Percentiles rank a stretch among this genome's conserved stretches.
Conservation (phyloP, 2,329 filamentous ascomycete species). For the Aspergillus spinulosporus region DNA sequence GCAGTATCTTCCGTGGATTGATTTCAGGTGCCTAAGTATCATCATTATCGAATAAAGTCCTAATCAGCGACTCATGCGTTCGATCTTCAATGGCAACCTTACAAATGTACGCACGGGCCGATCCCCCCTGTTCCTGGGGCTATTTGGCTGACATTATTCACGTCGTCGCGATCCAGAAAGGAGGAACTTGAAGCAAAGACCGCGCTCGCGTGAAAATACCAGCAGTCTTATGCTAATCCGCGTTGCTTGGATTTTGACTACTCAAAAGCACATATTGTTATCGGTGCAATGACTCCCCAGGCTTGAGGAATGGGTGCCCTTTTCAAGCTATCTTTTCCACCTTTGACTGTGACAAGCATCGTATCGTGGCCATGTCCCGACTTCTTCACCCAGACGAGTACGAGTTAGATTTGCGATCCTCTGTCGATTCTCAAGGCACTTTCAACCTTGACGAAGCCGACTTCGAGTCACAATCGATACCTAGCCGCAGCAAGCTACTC, state of each 20-base stretch:
- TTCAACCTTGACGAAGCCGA: slow-evolving; percentile 46
- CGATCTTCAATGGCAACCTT: not conserved
- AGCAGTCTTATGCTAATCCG: too few species aligned
- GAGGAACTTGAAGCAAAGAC: not conserved
- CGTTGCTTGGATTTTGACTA: not conserved
- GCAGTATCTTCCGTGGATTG: too few species aligned
- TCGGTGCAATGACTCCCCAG: not conserved
- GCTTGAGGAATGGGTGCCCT: slow-evolving; percentile 20
- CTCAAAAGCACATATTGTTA: too few species aligned
- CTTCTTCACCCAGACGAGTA: slow-evolving; percentile 45
- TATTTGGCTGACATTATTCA: slow-evolving; percentile 1
- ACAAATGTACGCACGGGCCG: not conserved
- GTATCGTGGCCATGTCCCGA: slow-evolving; percentile 35
- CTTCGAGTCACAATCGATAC: slow-evolving; percentile 41
- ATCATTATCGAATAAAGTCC: too few species aligned
- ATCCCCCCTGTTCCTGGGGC: too few species aligned
- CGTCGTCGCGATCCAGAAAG: slow-evolving; percentile 7
- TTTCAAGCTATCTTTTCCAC: slow-evolving; percentile 7
- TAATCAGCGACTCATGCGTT: too few species aligned
- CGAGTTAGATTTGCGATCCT: slow-evolving; percentile 42
- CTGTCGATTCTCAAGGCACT: slow-evolving; percentile 40
- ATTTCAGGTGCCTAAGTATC: too few species aligned
- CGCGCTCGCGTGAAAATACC: too few species aligned
- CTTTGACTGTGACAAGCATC: slow-evolving; percentile 17
- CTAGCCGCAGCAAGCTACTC: slow-evolving; percentile 27